Evolutionary conservation across 768 basidiomycete species (phyloP), one percentile per base, ranked within the genome.

Genomic region (Tephrocybe sp.): DNA sequence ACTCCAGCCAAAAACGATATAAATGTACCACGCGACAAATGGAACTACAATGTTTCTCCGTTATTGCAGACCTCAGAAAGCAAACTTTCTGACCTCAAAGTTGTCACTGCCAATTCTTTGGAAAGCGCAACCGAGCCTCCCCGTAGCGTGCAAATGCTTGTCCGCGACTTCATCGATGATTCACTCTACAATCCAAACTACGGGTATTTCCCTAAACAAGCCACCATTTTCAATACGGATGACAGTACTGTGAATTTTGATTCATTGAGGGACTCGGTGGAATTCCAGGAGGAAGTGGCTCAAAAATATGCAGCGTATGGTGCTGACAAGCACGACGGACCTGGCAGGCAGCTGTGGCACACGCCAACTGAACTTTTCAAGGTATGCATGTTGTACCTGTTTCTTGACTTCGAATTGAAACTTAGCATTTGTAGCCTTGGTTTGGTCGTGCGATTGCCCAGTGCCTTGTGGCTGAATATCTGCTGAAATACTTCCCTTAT

Each of bases 311-410:
- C 80, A 41, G 74, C 78, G 18, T 89, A 91, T 62, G 87, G 87
- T 14, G 69, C 73, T 25, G 79, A 84, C 59, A 76, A 71, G 56
- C 70, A 69, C 51, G 75, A 83, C 32, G 88, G 88, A 9, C 85
- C 86, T 18, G 91, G 93, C 5, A 80, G 83, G 62, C 96, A 99
- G 71, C 73, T 99, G 48, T 99, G 97, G 97, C 97, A 99, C 69
- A 99, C 97, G 1, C 97, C 97, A 0, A 96, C 93, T 0, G 97
- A 98, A 64, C 69, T 99, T 25, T 98, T 99, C 77, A 93, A 95
- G 83, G 97, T 95, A 62, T 45, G 78, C 45, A 14, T 34, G 26
- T 12, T 42, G 41, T 40, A 7, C 46, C 32, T 11, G 25, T 21
- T n/a, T 58, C 44, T 42, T 50, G 4, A 14, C 28, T 53, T 51